Conservation (phyloP, 305 asterid genomes). For the Fraxinus floribunda region DNA sequence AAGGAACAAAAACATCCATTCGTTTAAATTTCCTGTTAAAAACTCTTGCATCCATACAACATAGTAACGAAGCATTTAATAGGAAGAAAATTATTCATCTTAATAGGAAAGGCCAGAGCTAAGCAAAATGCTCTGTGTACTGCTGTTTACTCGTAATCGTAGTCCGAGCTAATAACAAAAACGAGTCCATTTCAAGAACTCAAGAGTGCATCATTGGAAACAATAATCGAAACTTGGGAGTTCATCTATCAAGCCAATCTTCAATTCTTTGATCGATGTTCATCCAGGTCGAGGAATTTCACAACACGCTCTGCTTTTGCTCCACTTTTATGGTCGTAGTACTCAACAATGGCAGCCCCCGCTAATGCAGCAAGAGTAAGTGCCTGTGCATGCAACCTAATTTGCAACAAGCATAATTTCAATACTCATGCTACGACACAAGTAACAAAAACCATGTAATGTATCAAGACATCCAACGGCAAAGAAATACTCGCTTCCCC, state of each 20-base stretch:
- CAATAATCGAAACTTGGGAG: neutral
- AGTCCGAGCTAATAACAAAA: neutral
- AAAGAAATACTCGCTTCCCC: neutral
- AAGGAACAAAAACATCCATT: neutral
- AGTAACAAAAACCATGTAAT: neutral
- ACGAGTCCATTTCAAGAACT: neutral
- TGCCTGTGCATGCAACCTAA: constrained; percentile 89
- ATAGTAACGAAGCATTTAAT: neutral
- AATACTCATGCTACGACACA: neutral
- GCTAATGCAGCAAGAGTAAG: constrained; percentile 78
- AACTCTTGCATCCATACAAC: neutral
- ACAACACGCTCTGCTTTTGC: constrained; percentile 74
- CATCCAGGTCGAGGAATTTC: constrained; percentile 57
- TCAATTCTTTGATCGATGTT: constrained; percentile 43
- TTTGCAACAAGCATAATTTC: constrained; percentile 13
- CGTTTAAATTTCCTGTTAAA: constrained; percentile 12
- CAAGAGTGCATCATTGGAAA: neutral
- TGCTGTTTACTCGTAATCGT: no score
- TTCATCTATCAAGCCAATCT: neutral
- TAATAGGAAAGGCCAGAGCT: constrained; percentile 9
- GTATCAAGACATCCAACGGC: neutral
- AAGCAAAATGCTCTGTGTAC: constrained; percentile 13
- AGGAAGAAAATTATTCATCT: neutral
- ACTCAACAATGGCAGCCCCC: constrained; percentile 54
- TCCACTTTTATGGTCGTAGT: constrained; percentile 66